Base-by-base conservation (phyloP, 805 yeast species). In the Cyberlindnera euphorbiae region DNA sequence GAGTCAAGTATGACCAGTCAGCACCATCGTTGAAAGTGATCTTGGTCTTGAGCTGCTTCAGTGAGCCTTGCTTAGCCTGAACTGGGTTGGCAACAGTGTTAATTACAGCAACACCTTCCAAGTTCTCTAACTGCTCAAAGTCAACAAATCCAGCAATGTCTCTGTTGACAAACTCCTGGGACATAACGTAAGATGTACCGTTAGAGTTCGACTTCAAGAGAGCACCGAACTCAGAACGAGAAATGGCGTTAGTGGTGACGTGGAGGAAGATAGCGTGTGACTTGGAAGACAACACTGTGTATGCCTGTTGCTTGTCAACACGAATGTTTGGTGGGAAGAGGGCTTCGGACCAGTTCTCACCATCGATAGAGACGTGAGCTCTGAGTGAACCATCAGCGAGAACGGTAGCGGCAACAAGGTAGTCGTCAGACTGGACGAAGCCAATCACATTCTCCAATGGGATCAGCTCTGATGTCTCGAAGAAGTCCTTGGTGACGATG, bases 11-110 rank as follows among this genome's bases (percentile, higher is more conserved):
- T 4, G 67, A 57, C 97, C 97, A 90, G 44, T 81, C 80, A 4
- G 93, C 82, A 33, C 96, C 98, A 58, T 93, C 97, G 56, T 87
- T 87, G 56, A 79, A 86, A 0, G 97, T 76, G 36, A 89, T 84
- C 58, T 66, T 70, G 0, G 96, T 73, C 55, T 77, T 78, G 41
- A 90, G 58, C 45, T 66, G 58, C 58, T 89, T 89, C 8, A 56
- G 46, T 5, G 66, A 62, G 7, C 75, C 75, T 1, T 49, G 46
- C 6, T 50, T 56, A 6, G 71, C 71, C 7, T 71, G 71, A 1
- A 63, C 59, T 0, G 71, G 58, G 47, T 83, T 83, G 8, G 60
- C 43, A 4, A 89, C 95, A 5, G 73, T 63, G 57, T 90, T 90
- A 15, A 82, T 73, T 8, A 89, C 46, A 2, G 86, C 70, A 3